phyloP scores from a whole-genome alignment of 345 rosid genomes.

The Geranium rotundifolium region DNA sequence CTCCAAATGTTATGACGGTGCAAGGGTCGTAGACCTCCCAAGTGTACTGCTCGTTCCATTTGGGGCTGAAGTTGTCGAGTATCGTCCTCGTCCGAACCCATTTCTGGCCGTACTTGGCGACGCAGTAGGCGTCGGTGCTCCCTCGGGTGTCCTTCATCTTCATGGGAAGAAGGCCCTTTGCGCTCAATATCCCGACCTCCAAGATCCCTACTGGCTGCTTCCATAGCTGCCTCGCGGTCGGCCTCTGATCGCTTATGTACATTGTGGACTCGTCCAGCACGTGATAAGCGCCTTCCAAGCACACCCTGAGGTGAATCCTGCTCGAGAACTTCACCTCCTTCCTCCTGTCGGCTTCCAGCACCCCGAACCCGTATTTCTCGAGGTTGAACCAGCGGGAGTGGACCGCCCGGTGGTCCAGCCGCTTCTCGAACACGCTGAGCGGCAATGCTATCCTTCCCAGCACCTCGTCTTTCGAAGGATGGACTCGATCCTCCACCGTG shows the following conservation, averaged over 20 bases:
- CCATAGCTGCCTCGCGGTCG: constrained; percentile 84
- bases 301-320: constrained; percentile 62
- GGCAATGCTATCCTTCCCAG: constrained; percentile 57
- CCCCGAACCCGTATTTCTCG: constrained; percentile 67
- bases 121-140: constrained; percentile 59
- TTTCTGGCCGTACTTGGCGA: constrained; percentile 75
- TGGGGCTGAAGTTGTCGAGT: constrained; percentile 40
- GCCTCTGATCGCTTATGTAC: constrained; percentile 79
- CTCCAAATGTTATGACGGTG: constrained; percentile 70
- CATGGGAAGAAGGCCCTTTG: constrained; percentile 64
- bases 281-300: constrained; percentile 93
- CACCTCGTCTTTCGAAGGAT: constrained; percentile 50
- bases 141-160: constrained; percentile 67
- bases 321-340: constrained; percentile 70
- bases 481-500: constrained; percentile 58
- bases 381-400: constrained; percentile 84
- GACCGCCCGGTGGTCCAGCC: constrained; percentile 75
- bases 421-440: constrained; percentile 47
- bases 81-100: constrained; percentile 82
- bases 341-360: constrained; percentile 65
- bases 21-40: constrained; percentile 94
- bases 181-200: constrained; percentile 69
- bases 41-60: constrained; percentile 17
- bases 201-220: constrained; percentile 63
- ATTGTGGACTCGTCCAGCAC: constrained; percentile 83